Base-by-base conservation (phyloP, 148 eudicot genomes). In the Persicaria tinctoria region DNA sequence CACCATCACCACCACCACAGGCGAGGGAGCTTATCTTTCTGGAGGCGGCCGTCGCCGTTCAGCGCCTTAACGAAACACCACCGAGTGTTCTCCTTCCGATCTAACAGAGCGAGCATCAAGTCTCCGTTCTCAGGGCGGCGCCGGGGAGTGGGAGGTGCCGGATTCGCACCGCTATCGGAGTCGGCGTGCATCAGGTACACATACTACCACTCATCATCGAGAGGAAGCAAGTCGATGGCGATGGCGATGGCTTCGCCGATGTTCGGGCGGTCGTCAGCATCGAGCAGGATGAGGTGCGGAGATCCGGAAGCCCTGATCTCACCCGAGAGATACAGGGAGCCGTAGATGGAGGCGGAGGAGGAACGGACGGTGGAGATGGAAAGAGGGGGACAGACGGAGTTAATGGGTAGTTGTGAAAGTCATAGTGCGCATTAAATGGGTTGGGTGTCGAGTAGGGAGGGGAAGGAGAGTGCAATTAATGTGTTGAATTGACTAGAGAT, bases 291-390 rank as follows among this genome's bases (percentile, higher is more conserved):
- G 83, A 83, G 93, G 83, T 82, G 85, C 53, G 98, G 93, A 0
- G 96, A 93, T 81, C 98, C 97, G 1, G 96, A 95, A 80, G 97
- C 97, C 51, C 80, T 95, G 83, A 78, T 95, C 0, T 95, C 98
- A 6, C 98, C 98, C 76, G 97, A 95, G 78, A 90, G 98, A 68
- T 87, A 64, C 6, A 83, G 75, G 5, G 2, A 1, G 73, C 53
- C 80, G 78, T 80, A 23, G 79, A 78, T 60, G 16, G 50, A 55
- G 68, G 41, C 60, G 62, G 46, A 11, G 62, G 23, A 12, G 1
- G 17, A 11, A 46, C 3, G 23, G 51, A 70, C 74, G 81, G 76
- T 66, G 76, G 44, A 18, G 76, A 70, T 53, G 38, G 45, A 16
- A 70, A 14, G 8, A 14, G 56, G 38, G 27, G 79, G 51, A 20